Evolutionary conservation across 2,329 filamentous ascomycete species (phyloP).

Genomic region (Colletotrichum nymphaeae): DNA sequence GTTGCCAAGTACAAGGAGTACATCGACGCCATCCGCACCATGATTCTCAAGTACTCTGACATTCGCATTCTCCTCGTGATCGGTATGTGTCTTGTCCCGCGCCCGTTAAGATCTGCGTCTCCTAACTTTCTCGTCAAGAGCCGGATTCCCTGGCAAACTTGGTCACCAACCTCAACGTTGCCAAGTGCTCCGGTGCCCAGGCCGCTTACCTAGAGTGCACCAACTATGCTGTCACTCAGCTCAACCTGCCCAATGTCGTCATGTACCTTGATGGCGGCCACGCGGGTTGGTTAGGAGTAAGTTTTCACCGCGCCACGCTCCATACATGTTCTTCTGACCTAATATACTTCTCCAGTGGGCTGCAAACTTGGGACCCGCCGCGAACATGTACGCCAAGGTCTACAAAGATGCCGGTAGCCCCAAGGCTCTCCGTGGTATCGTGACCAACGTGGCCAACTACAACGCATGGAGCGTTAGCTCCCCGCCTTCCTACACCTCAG

Average conservation of each 20-base stretch:
- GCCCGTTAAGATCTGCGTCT: not conserved
- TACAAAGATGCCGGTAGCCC: conserved; percentile 64
- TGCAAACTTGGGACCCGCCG: conserved; percentile 62
- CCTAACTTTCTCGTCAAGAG: conserved; percentile 48
- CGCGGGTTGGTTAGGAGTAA: conserved; percentile 57
- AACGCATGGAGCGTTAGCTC: conserved; percentile 58
- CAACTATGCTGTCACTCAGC: conserved; percentile 60
- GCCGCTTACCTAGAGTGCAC: conserved; percentile 61
- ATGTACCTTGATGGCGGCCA: conserved; percentile 67
- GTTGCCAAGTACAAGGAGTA: conserved; percentile 66
- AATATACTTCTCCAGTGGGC: conserved; percentile 60
- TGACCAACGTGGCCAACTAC: conserved; percentile 70
- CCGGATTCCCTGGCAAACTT: conserved; percentile 70
- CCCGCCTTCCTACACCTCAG: conserved; percentile 57
- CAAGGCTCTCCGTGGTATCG: conserved; percentile 62
- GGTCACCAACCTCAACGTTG: conserved; percentile 63
- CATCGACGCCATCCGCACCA: conserved; percentile 60
- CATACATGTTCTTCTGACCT: not conserved
- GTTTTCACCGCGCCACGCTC: not conserved
- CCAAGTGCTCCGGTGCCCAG: conserved; percentile 62
- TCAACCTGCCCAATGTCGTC: conserved; percentile 66
- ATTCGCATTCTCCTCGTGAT: conserved; percentile 57
- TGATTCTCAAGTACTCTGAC: conserved; percentile 56
- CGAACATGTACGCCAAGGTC: conserved; percentile 57
- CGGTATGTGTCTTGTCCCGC: conserved; percentile 41